A percentile compares a stretch with the other conserved stretches of the same genome.
Conservation (phyloP, 352 stramenopile genomes). For the Pythium coloratum region DNA sequence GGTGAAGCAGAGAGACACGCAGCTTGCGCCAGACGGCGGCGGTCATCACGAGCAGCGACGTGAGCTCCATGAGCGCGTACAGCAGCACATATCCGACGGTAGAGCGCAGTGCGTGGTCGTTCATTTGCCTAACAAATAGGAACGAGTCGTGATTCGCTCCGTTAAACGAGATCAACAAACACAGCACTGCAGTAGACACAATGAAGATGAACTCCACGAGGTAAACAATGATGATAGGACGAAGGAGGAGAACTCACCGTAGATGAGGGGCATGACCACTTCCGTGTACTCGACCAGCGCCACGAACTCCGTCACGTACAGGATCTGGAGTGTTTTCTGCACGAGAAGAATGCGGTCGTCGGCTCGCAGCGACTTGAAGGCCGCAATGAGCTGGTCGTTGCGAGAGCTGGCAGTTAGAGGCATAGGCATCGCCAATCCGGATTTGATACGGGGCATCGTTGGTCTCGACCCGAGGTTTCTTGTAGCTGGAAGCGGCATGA, state of each 20-base stretch:
- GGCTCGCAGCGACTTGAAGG: not conserved
- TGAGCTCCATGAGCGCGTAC: conserved; percentile 9
- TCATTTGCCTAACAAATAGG: conserved; percentile 18
- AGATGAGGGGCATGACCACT: conserved; percentile 34
- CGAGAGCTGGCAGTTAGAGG: not conserved
- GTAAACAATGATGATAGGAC: not conserved
- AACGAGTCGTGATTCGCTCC: conserved; percentile 29
- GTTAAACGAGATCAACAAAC: conserved; percentile 25
- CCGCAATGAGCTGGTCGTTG: not conserved
- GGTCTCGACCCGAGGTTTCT: not conserved
- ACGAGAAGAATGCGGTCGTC: conserved; percentile 5
- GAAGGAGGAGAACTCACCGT: conserved; percentile 10
- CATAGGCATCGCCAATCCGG: not conserved
- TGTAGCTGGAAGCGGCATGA: not conserved
- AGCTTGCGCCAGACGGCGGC: not conserved
- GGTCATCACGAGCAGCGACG: conserved; percentile 8
- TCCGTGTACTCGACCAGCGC: conserved; percentile 36
- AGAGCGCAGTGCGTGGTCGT: not conserved
- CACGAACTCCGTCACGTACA: conserved; percentile 34
- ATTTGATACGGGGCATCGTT: not conserved
- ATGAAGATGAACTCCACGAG: not conserved
- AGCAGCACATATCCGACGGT: conserved; percentile 9
- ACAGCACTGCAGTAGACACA: conserved; percentile 3
- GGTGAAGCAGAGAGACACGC: conserved; percentile 3
- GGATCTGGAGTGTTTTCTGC: conserved; percentile 14